Conservation (phyloP, 352 stramenopile species). For the Phytophthora capsici region DNA sequence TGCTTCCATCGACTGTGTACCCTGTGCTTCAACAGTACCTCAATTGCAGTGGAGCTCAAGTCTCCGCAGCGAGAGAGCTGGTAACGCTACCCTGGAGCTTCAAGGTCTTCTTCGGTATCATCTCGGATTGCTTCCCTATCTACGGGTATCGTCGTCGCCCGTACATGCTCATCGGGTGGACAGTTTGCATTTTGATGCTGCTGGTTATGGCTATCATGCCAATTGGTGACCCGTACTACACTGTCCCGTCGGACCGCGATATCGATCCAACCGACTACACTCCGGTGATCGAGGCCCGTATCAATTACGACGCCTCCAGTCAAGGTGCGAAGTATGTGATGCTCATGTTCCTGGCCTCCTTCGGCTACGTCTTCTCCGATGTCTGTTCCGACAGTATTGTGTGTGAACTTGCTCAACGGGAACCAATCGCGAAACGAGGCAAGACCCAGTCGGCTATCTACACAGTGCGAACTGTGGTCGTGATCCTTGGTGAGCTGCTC, state of each 20-base stretch:
- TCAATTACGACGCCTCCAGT: slow-evolving; percentile 16
- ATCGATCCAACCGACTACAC: slow-evolving; percentile 21
- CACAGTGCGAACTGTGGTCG: slow-evolving; percentile 10
- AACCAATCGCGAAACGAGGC: slow-evolving; percentile 17
- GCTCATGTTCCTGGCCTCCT: slow-evolving; percentile 18
- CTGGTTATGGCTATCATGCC: slow-evolving; percentile 22
- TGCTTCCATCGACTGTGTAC: slow-evolving; percentile 16
- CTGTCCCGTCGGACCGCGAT: slow-evolving; percentile 19
- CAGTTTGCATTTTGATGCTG: slow-evolving; percentile 25
- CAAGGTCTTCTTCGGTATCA: slow-evolving; percentile 30
- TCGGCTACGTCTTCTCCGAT: slow-evolving; percentile 25
- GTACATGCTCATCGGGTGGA: slow-evolving; percentile 29
- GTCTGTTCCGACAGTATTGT: slow-evolving; percentile 28
- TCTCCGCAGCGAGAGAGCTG: slow-evolving; percentile 18
- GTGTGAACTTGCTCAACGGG: slow-evolving; percentile 20
- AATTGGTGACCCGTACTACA: slow-evolving; percentile 22
- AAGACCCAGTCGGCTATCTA: slow-evolving; percentile 23
- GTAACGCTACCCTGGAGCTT: slow-evolving; percentile 23
- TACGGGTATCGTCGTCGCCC: slow-evolving; percentile 15
- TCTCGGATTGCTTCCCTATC: slow-evolving; percentile 25
- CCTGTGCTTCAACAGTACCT: slow-evolving; percentile 24
- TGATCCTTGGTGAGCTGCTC: slow-evolving; percentile 17
- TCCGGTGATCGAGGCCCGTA: slow-evolving; percentile 17
- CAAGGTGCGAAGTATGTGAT: slow-evolving; percentile 25
- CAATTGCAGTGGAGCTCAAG: slow-evolving; percentile 23